Conservation (phyloP, 192 early-diverging fungal species). For the Coemansia reversa region DNA sequence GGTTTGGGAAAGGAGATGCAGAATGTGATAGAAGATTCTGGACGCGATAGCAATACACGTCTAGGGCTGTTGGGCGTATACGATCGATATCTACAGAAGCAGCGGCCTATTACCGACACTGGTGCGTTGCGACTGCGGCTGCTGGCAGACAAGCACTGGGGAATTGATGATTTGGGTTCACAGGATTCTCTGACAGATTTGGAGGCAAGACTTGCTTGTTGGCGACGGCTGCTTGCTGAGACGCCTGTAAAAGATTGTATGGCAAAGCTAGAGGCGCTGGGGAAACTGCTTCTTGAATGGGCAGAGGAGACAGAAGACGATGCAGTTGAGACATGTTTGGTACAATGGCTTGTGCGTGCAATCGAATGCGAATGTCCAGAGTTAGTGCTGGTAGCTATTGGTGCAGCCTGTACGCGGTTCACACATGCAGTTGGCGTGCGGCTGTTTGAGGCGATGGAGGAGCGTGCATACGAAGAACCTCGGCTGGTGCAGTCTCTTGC, state of each 20-base stretch:
- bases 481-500: constrained; percentile 20
- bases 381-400: too few species aligned
- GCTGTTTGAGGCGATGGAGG: too few species aligned
- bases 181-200: too few species aligned
- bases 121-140: constrained; percentile 24
- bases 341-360: too few species aligned
- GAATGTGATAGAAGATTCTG: constrained; percentile 1
- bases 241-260: background rate
- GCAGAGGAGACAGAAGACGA: background rate
- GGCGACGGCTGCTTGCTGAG: constrained; percentile 1
- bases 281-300: constrained; percentile 4
- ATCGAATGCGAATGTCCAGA: too few species aligned
- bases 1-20: constrained; percentile 9
- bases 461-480: background rate
- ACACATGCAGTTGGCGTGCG: too few species aligned
- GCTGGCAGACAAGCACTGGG: constrained; percentile 33
- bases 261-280: constrained; percentile 1
- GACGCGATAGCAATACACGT: background rate
- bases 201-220: background rate
- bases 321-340: too few species aligned
- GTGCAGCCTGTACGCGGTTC: too few species aligned
- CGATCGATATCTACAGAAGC: background rate
- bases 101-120: background rate
- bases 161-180: background rate
- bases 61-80: background rate